These are phyloP conservation scores for Colletotrichum sp. DNA, from an alignment of 2,329 filamentous ascomycete genomes.

Conservation along the genomic window DNA sequence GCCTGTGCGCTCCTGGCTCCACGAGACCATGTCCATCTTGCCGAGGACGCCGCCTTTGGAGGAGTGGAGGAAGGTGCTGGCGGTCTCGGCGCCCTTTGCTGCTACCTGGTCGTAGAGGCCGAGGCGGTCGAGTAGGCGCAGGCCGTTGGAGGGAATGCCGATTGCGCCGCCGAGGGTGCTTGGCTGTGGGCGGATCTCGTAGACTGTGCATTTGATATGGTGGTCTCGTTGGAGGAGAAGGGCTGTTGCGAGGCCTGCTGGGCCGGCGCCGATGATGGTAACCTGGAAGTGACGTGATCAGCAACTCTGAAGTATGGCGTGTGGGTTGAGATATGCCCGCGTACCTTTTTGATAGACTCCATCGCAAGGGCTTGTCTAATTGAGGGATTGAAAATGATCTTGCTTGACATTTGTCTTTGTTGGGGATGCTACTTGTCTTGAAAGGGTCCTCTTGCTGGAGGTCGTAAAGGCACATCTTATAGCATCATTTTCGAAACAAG, in stretches of 20 bases:
- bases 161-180: background rate
- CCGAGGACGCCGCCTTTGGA: background rate
- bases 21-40: background rate
- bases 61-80: background rate
- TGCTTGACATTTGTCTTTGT: background rate
- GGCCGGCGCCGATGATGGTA: conserved; percentile 27
- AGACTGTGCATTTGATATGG: background rate
- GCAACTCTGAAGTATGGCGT: background rate
- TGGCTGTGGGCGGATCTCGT: conserved; percentile 1
- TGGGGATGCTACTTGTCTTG: background rate
- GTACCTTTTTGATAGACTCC: background rate
- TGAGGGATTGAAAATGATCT: background rate
- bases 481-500: background rate
- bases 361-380: background rate
- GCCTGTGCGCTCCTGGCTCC: conserved; percentile 4
- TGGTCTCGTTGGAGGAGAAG: background rate
- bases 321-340: background rate
- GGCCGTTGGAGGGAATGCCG: conserved; percentile 9
- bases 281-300: background rate
- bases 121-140: background rate
- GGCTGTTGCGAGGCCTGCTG: conserved; percentile 24
- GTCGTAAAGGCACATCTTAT: background rate
- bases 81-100: background rate
- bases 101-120: background rate
- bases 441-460: background rate